Percentiles rank a stretch among this genome's conserved stretches.
phyloP scores from a whole-genome alignment of 2,329 filamentous ascomycete genomes.

The Penicillium polonicum region DNA sequence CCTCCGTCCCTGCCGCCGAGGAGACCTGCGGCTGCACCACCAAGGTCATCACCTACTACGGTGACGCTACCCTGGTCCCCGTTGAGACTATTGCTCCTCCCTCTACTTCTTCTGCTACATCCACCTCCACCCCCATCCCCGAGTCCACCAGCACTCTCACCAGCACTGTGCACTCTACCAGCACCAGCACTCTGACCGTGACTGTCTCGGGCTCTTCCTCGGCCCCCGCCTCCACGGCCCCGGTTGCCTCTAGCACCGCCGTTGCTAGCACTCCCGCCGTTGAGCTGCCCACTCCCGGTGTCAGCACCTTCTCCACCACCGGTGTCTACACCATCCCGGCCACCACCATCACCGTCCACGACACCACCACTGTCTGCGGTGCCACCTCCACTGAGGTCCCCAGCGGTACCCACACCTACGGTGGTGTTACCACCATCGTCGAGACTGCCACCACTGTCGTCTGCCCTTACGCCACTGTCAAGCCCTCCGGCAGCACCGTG shows the following conservation, averaged over 20 bases:
- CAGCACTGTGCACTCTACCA: slow-evolving; percentile 40
- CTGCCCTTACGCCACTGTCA: slow-evolving; percentile 67
- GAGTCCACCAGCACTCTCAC: slow-evolving; percentile 24
- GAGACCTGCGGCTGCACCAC: slow-evolving; percentile 69
- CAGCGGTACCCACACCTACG: slow-evolving; percentile 65
- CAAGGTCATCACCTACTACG: slow-evolving; percentile 69
- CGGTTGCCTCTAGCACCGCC: slow-evolving; percentile 19
- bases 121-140: slow-evolving; percentile 22
- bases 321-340: slow-evolving; percentile 75
- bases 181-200: slow-evolving; percentile 40
- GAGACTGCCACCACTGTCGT: slow-evolving; percentile 64
- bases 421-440: slow-evolving; percentile 71
- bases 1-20: slow-evolving; percentile 22
- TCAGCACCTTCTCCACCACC: slow-evolving; percentile 60
- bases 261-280: slow-evolving; percentile 14
- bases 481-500: slow-evolving; percentile 56
- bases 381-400: slow-evolving; percentile 62
- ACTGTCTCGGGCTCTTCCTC: slow-evolving; percentile 25
- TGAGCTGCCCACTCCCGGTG: slow-evolving; percentile 48
- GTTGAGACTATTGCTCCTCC: slow-evolving; percentile 26
- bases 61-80: slow-evolving; percentile 57
- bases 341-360: slow-evolving; percentile 66
- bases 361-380: slow-evolving; percentile 66
- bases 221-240: slow-evolving; percentile 15
- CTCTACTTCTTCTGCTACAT: background rate